Evolutionary conservation across 2,329 filamentous ascomycete species (phyloP), one percentile per base, ranked within the genome.

Genomic region (Daldinia sp.): DNA sequence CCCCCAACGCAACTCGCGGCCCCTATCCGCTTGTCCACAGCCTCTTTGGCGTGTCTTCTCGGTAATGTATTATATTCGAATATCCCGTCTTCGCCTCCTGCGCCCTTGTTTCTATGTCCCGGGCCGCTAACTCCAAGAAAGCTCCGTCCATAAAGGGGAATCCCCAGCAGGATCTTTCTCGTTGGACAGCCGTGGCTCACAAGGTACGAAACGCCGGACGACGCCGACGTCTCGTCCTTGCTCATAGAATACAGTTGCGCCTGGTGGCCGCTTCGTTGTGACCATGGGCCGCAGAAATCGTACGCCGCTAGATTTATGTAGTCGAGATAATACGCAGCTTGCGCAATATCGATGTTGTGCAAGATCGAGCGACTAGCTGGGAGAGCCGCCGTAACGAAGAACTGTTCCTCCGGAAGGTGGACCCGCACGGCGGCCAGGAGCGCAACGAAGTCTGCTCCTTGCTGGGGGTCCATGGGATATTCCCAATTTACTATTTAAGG

Each of bases 281-380:
- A 87, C 92, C 92, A 94, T 3, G 88, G 83, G 1, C 92, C 92
- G 28, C 87, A 89, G 75, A 94, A 92, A 78, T 96, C 92, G 79
- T 94, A 96, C 1, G 92, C 88, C 87, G 92, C 93, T 39, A 96
- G 81, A 78, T 95, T 95, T 78, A 96, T 82, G 69, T 90, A 86
- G 78, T 95, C 92, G 39, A 96, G 83, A 72, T 92, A 89, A 51
- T 87, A 81, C 56, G 90, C 85, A 10, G 90, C 87, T 63, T 84
- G 82, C 23, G 79, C 81, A 10, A 95, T 82, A 76, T 94, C 87
- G 76, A 95, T 92, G 75, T 91, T 85, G 73, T 88, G 87, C 61
- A 96, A 82, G 0, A 90, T 85, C 80, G 88, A 87, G 76, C 87
- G 85, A 44, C 85, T 87, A 10, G 90, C 91, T 2, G 93, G 92